Base-by-base conservation (phyloP, 495 filamentous ascomycete species). In the Parathielavia hyrcaniae region DNA sequence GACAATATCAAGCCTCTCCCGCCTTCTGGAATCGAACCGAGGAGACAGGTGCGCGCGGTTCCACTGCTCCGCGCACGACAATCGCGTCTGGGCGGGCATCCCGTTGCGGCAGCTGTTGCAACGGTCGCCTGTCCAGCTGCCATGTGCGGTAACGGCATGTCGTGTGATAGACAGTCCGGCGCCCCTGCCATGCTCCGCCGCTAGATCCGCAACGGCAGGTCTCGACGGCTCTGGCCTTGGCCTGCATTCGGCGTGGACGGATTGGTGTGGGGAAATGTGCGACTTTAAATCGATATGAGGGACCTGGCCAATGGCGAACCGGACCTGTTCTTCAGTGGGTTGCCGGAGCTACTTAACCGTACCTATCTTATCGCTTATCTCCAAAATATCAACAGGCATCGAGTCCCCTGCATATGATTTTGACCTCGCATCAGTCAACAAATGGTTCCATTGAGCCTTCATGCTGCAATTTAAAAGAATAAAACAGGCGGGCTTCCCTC, bases 151-250 rank as follows among this genome's bases (percentile, higher is more conserved):
- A 45, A 47, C 26, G 26, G 26, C 26, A 30, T 6, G 26, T 3
- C 2, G 26, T 30, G 26, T 30, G 26, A 30, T 30, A 30, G 6
- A 30, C 38, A 39, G 17, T 34, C 9, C 11, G n/a, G 36, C n/a
- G 39, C 22, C 11, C 39, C 51, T 56, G 52, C n/a, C 30, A 13
- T 22, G 47, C 38, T 16, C 53, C 48, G 40, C 59, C 59, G 48
- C 59, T 61, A 61, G 48, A 17, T 51, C 59, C 30, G 19, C 46
- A 61, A 56, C 19, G 59, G 59, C 59, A 61, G 59, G 59, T 61
- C 53, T 50, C 36, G 45, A 30, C 20, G 9, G 16, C 16, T 13
- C 4, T 5, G 4, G 12, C 10, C 16, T 16, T 13, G 36, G 38
- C 47, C 8, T 32, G 9, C 20, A 53, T 26, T 30, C 26, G 26